Evolutionary conservation across 2,329 filamentous ascomycete species (phyloP).

Genomic region (Anisogramma anomala): DNA sequence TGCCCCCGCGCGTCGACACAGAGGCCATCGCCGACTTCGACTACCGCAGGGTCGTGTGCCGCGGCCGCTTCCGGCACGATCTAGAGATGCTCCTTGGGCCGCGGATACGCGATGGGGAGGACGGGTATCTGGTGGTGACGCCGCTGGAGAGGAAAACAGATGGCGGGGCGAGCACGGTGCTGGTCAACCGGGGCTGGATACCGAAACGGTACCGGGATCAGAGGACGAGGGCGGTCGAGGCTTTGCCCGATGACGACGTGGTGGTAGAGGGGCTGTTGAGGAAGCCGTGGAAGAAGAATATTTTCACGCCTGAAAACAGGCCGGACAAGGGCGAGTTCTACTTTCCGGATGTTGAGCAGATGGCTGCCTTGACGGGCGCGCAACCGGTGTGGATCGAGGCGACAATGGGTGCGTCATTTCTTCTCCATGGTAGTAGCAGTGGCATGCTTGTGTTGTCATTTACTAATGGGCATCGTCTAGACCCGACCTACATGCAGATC

Average conservation of each 20-base stretch:
- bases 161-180: constrained; percentile 54
- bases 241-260: constrained; percentile 59
- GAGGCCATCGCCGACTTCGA: constrained; percentile 80
- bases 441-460: neutral
- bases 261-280: constrained; percentile 73
- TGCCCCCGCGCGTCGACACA: constrained; percentile 75
- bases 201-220: constrained; percentile 60
- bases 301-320: constrained; percentile 86
- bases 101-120: constrained; percentile 74
- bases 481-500: constrained; percentile 64
- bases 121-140: constrained; percentile 86
- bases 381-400: constrained; percentile 92
- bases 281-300: constrained; percentile 92
- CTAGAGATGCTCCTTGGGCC: constrained; percentile 95
- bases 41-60: constrained; percentile 70
- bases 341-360: constrained; percentile 86
- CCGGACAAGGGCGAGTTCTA: constrained; percentile 81
- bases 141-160: constrained; percentile 61
- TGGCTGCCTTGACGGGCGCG: constrained; percentile 71
- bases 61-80: constrained; percentile 69
- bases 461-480: constrained; percentile 30
- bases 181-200: constrained; percentile 91
- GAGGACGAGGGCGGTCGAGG: constrained; percentile 48
- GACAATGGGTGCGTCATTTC: constrained; percentile 62
- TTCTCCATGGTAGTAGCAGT: neutral